Base-by-base conservation (phyloP, 2,329 filamentous ascomycete genomes). In the Colletotrichum tofieldiae region DNA sequence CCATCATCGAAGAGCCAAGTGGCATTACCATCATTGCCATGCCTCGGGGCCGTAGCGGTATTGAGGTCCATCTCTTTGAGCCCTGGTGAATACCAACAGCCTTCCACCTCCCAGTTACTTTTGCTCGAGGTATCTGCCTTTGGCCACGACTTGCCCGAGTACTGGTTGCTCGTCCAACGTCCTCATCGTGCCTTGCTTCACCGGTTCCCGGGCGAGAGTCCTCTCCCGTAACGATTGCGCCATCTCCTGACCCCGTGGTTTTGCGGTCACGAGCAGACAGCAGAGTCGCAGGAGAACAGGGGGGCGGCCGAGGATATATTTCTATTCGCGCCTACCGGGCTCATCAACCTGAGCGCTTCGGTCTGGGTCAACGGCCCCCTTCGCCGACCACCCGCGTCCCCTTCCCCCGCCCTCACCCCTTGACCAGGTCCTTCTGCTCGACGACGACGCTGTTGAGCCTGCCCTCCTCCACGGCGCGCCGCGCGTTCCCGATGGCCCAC, bases 401-500 rank as follows among this genome's bases (percentile, higher is more conserved):
- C 43, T 9, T 16, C 6, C 20, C 3, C 9, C n/a, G 5, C 4
- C 14, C 9, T 29, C 9, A 32, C 20, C 11, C 26, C 41, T 61
- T 43, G 23, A 56, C 63, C 67, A 84, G 70, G 5, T 77, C 72
- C 74, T 77, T 82, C 81, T 96, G 93, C 82, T 96, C 94, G 1
- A 89, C 88, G n/a, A 96, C 93, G 26, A 92, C 88, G 73, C 87
- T 93, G 79, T 88, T 89, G 77, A 95, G 79, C 75, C 85, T 88
- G 0, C 91, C 91, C 60, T 86, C 86, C 74, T 89, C 85, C 7
- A 95, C 76, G 1, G 91, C 93, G 75, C 85, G 82, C 29, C 87
- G 85, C 41, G 95, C 87, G 78, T 96, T 96, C 39, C 86, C 87
- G 75, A 96, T 91, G 49, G 90, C 88, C 91, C 91, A 94, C 78